A percentile compares a stretch with the other conserved stretches of the same genome.
Evolutionary conservation across 768 basidiomycete species (phyloP).

Genomic region (Omphalotus guepiniiformis): DNA sequence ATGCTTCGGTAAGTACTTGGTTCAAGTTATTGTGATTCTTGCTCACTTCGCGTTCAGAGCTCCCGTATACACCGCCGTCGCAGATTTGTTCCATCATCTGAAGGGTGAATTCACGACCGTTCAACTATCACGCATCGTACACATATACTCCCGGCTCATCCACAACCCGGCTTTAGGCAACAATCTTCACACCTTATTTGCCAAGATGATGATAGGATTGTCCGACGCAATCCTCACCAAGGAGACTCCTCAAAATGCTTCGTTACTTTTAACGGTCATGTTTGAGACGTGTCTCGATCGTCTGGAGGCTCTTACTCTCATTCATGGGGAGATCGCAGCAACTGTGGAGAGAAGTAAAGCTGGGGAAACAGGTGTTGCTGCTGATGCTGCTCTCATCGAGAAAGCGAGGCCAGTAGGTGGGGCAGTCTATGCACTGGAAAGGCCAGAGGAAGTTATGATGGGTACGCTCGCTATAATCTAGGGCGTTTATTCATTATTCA

Average conservation of each 20-base stretch:
- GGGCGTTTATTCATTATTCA: slow-evolving; percentile 8
- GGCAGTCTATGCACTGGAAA: slow-evolving; percentile 74
- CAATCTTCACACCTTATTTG: slow-evolving; percentile 83
- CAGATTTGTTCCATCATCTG: slow-evolving; percentile 91
- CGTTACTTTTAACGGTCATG: slow-evolving; percentile 66
- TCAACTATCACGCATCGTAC: slow-evolving; percentile 75
- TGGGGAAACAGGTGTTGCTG: slow-evolving; percentile 30
- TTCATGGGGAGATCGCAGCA: slow-evolving; percentile 51
- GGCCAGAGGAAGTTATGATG: slow-evolving; percentile 74
- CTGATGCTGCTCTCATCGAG: slow-evolving; percentile 73
- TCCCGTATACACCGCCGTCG: slow-evolving; percentile 80
- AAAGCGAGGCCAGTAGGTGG: slow-evolving; percentile 79
- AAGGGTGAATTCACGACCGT: slow-evolving; percentile 72
- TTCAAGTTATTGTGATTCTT: background rate
- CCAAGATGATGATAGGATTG: slow-evolving; percentile 89
- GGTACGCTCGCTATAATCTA: slow-evolving; percentile 47
- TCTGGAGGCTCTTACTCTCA: slow-evolving; percentile 71
- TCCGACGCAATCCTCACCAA: slow-evolving; percentile 79
- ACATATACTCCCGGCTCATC: slow-evolving; percentile 81
- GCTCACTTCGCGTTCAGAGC: slow-evolving; percentile 45
- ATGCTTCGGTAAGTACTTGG: slow-evolving; percentile 59
- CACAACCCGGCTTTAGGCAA: slow-evolving; percentile 83
- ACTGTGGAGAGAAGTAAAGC: slow-evolving; percentile 48
- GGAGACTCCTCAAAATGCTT: slow-evolving; percentile 64
- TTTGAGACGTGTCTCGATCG: slow-evolving; percentile 83